Percentiles rank a stretch among this genome's conserved stretches.
These are phyloP conservation scores for Fusarium guadeloupense DNA, from an alignment of 2,329 filamentous ascomycete genomes.

Conservation along the genomic window DNA sequence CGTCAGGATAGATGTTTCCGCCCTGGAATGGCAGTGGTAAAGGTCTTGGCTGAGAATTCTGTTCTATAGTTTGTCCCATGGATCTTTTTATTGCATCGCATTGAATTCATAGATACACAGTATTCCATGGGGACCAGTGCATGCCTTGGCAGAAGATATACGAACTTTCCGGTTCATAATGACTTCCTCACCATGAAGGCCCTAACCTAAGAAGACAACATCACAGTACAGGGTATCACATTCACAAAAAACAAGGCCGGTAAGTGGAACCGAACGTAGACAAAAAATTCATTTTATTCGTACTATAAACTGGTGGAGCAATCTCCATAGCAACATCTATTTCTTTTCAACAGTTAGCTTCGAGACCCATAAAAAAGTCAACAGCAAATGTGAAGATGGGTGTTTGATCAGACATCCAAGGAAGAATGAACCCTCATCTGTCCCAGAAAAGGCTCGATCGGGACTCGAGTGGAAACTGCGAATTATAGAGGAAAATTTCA, in stretches of 20 bases:
- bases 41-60: too few species aligned
- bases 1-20: too few species aligned
- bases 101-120: too few species aligned
- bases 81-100: too few species aligned
- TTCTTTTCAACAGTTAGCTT: slow-evolving; percentile 40
- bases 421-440: slow-evolving; percentile 76
- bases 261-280: not conserved
- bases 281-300: not conserved
- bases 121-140: too few species aligned
- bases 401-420: slow-evolving; percentile 77
- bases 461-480: slow-evolving; percentile 89
- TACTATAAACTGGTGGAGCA: not conserved
- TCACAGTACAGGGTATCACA: not conserved
- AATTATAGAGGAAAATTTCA: slow-evolving; percentile 81
- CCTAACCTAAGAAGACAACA: too few species aligned
- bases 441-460: slow-evolving; percentile 71
- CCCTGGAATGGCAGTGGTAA: too few species aligned
- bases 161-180: too few species aligned
- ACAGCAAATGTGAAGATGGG: slow-evolving; percentile 21
- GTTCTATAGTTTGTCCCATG: too few species aligned
- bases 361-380: not conserved
- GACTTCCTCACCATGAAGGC: too few species aligned
- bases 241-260: not conserved
- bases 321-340: slow-evolving; percentile 1
- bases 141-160: too few species aligned